Conservation (phyloP, 2,329 filamentous ascomycete species). For the Microsporum ferrugineum region DNA sequence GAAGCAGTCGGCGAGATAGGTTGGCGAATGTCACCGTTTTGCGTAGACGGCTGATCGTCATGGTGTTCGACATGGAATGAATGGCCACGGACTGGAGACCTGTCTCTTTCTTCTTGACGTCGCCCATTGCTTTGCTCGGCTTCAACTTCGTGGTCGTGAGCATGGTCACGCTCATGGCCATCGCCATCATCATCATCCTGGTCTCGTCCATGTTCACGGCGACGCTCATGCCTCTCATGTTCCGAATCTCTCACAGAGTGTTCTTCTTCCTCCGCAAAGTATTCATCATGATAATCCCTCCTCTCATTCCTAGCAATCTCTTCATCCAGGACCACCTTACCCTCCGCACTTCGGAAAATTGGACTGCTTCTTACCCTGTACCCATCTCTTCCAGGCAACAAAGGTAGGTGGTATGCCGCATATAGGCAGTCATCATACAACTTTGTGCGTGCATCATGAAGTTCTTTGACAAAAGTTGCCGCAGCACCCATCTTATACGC, state of each 20-base stretch:
- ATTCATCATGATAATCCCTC: slow-evolving; percentile 81
- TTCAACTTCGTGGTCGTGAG: slow-evolving; percentile 21
- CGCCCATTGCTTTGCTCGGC: slow-evolving; percentile 12
- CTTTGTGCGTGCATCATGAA: slow-evolving; percentile 85
- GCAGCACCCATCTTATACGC: slow-evolving; percentile 80
- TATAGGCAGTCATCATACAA: slow-evolving; percentile 97
- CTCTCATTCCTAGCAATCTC: slow-evolving; percentile 91
- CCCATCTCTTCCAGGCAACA: slow-evolving; percentile 74
- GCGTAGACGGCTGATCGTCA: background rate
- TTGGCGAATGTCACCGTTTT: background rate
- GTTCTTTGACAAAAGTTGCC: slow-evolving; percentile 77
- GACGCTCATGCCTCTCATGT: slow-evolving; percentile 10
- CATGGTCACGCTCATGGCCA: slow-evolving; percentile 16
- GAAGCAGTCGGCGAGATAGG: background rate
- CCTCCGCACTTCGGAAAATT: slow-evolving; percentile 81
- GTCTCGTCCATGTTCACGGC: background rate
- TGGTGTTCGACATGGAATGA: background rate
- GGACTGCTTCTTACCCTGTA: slow-evolving; percentile 84
- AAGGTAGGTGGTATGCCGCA: slow-evolving; percentile 81
- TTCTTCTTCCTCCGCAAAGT: slow-evolving; percentile 55
- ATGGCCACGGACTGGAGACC: background rate
- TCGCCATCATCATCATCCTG: slow-evolving; percentile 5
- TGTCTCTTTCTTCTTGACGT: slow-evolving; percentile 5
- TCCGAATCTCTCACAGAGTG: slow-evolving; percentile 31
- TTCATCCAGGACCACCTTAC: slow-evolving; percentile 83